Evolutionary conservation across 179 eudicot genomes (phyloP).

Genomic region (Beta lomatogona): DNA sequence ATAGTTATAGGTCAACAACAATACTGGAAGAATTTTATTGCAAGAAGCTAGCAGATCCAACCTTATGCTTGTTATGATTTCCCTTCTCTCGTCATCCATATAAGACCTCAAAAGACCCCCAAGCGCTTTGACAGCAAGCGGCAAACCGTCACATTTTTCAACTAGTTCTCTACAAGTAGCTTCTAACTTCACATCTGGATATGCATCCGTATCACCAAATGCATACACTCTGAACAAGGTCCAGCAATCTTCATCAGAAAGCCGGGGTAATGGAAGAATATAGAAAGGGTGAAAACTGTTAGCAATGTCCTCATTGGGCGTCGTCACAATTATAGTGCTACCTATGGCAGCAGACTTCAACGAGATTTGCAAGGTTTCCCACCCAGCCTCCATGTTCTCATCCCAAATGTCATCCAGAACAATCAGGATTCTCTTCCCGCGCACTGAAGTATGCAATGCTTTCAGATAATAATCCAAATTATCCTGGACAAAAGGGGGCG

Average conservation of each 20-base stretch:
- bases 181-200: background rate
- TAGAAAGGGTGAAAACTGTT: background rate
- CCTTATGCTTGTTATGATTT: conserved; percentile 1
- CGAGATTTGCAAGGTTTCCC: background rate
- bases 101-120: conserved; percentile 20
- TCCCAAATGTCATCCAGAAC: conserved; percentile 15
- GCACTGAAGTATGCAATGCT: too few species aligned
- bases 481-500: too few species aligned
- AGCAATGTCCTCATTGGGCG: background rate
- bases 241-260: conserved; percentile 16
- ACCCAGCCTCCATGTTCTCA: background rate
- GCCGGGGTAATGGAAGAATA: background rate
- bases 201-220: background rate
- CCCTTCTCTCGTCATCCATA: conserved; percentile 15
- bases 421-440: background rate
- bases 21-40: conserved; percentile 26
- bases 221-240: background rate
- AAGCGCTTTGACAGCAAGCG: conserved; percentile 18
- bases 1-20: conserved; percentile 30
- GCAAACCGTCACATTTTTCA: conserved; percentile 18
- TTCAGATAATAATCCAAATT: too few species aligned
- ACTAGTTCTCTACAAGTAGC: background rate
- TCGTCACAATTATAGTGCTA: conserved; percentile 10
- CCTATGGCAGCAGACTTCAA: conserved; percentile 3
- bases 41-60: conserved; percentile 19